Base-by-base conservation (phyloP, 768 basidiomycete species). In the Lactarius hatsudake region DNA sequence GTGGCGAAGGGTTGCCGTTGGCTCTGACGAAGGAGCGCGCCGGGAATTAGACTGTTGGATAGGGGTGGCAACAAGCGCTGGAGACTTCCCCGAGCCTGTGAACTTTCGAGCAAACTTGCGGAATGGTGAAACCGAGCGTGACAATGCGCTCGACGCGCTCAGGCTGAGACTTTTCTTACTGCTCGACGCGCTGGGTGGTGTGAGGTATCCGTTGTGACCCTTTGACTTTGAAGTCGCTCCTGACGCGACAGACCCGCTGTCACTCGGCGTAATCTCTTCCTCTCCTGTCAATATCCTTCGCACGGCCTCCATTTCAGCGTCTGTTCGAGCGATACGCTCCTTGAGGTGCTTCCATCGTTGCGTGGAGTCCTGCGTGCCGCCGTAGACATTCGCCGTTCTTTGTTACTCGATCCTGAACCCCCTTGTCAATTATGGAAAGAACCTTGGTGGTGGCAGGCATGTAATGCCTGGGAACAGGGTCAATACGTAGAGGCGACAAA, bases 341-440 rank as follows among this genome's bases (percentile, higher is more conserved):
- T 84, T 84, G 40, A 97, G 79, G 70, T 83, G 87, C 68, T 84
- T 83, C 94, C 94, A 97, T 59, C 93, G 84, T 71, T 90, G 87
- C 23, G 89, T 90, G 69, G 93, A 93, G 73, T 97, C 96, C 96
- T 2, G 91, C 90, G 75, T 93, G 93, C 71, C 94, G 82, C 67
- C 96, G 84, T 59, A 98, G 78, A 40, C 94, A 94, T 79, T 98
- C 96, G 1, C 96, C 96, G 70, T 98, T 98, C 84, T 94, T 96
- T 26, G 96, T 98, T 6, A 94, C 89, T 63, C 96, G 87, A 70
- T 97, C 95, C 64, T 87, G 86, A 34, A 98, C 91, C 30, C 95
- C 95, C 77, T 94, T 97, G 76, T 94, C 94, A 72, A 98, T 90
- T 72, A 97, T 95, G 30, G 90, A 87, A 30, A 98, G 83, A 57